Percentiles rank a stretch among this genome's conserved stretches.
These are phyloP conservation scores for Myxozyma neglecta DNA, from an alignment of 805 yeast genomes.

Conservation along the genomic window DNA sequence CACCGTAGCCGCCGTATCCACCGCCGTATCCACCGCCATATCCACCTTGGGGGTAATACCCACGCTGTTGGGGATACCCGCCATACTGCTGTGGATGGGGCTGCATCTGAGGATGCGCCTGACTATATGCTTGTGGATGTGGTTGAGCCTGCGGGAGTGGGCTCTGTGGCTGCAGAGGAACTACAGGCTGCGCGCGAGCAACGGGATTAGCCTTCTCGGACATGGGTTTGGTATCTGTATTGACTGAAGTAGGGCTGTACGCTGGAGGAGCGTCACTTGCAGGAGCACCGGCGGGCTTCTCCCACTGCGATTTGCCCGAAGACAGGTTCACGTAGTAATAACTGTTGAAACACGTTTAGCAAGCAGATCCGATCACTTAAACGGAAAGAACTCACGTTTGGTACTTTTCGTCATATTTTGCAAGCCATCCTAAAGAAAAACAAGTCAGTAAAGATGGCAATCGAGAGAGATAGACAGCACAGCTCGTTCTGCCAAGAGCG, in stretches of 20 bases:
- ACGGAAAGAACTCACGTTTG: constrained; percentile 52
- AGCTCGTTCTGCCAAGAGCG: no score
- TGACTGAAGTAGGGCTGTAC: constrained; percentile 9
- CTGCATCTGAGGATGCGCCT: constrained; percentile 21
- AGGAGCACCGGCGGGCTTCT: constrained; percentile 52
- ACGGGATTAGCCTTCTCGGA: background rate
- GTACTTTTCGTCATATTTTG: constrained; percentile 39
- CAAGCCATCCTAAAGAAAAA: constrained; percentile 27
- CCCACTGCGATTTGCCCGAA: constrained; percentile 87
- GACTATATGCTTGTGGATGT: constrained; percentile 13
- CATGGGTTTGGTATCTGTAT: background rate
- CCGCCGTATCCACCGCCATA: constrained; percentile 16
- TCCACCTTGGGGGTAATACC: constrained; percentile 28
- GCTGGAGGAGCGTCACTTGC: constrained; percentile 36
- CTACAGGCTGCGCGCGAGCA: no score
- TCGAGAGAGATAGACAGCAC: no score
- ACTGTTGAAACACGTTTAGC: constrained; percentile 37
- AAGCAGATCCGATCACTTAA: background rate
- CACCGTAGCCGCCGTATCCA: constrained; percentile 35
- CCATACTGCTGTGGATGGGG: constrained; percentile 13
- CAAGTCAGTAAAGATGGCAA: background rate
- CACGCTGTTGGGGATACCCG: constrained; percentile 20
- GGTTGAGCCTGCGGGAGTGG: background rate
- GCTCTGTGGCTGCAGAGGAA: no score
- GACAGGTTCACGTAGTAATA: constrained; percentile 79